Evolutionary conservation across 148 eudicot genomes (phyloP), one percentile per base, ranked within the genome.

Genomic region (Arbutus unedo): DNA sequence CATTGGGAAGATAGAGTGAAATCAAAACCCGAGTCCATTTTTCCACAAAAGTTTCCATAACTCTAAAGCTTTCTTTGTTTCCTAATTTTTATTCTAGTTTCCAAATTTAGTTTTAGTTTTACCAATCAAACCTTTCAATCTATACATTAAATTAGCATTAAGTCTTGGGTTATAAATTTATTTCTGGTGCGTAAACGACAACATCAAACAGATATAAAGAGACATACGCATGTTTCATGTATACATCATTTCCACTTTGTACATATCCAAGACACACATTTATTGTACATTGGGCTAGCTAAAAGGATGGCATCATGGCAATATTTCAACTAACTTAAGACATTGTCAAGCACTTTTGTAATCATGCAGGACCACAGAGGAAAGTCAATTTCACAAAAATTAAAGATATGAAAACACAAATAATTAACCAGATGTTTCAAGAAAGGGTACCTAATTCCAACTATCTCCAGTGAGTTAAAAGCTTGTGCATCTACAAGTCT

Each of bases 401-500:
- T 18, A 21, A 21, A 60, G 55, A 77, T 10, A 15, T 50, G 50
- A 51, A 19, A 4, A 76, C 78, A 76, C 4, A 48, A 62, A 44
- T 23, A 23, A 84, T 68, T 21, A 53, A 76, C 55, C 31, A 73
- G 56, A 71, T 49, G 62, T 10, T 74, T 1, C 2, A 44, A 3
- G 8, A 4, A 14, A 64, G 59, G 51, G 76, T 89, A 96, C 98
- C 98, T 96, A 11, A 88, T 86, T n/a, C 82, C 74, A 47, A 91
- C 92, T 80, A 96, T 90, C 87, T 94, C 97, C 87, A 94, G 89
- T 25, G 93, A 89, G 83, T 90, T 87, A 67, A 89, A 85, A 23
- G 84, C 68, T 45, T 82, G 86, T 76, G 70, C 62, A 81, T 73
- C 67, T 16, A 67, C 10, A 79, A 83, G 85, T 16, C 44, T 38